phyloP scores from a whole-genome alignment of 371 early-diverging fungal species.

The Rhizopus microsporus region DNA sequence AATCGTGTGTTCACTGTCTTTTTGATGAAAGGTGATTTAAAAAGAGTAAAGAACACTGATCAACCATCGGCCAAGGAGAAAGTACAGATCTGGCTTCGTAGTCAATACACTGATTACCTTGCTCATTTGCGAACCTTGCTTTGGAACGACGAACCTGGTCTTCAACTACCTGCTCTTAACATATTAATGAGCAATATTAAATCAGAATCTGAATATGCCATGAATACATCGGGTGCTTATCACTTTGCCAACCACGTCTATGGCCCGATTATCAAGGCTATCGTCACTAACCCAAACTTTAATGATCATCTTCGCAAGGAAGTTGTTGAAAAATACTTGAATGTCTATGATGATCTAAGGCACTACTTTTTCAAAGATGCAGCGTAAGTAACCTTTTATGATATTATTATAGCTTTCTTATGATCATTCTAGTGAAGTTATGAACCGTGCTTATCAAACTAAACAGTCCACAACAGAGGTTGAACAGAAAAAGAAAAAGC shows the following conservation, averaged over 20 bases:
- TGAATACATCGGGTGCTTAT: constrained; percentile 33
- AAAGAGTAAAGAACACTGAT: constrained; percentile 37
- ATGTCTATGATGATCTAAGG: constrained; percentile 82
- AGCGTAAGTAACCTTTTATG: constrained; percentile 44
- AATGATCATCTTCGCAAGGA: constrained; percentile 61
- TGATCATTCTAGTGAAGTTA: constrained; percentile 27
- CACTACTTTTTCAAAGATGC: constrained; percentile 76
- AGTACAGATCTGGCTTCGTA: constrained; percentile 74
- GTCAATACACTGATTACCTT: constrained; percentile 65
- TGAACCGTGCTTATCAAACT: constrained; percentile 27
- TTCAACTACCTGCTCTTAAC: constrained; percentile 76
- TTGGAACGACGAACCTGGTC: constrained; percentile 64
- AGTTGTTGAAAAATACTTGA: constrained; percentile 70
- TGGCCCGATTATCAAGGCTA: constrained; percentile 52
- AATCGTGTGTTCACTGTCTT: constrained; percentile 70
- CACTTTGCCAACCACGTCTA: constrained; percentile 59
- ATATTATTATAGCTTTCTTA: background rate
- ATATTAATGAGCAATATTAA: constrained; percentile 65
- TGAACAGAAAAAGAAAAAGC: constrained; percentile 19
- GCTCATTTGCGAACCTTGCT: constrained; percentile 54
- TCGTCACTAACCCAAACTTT: constrained; percentile 58
- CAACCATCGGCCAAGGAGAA: constrained; percentile 47
- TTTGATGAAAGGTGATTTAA: constrained; percentile 69
- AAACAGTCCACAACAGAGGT: constrained; percentile 10
- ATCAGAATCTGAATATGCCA: constrained; percentile 55